phyloP scores from a whole-genome alignment of 2,329 filamentous ascomycete genomes.

The Tolypocladium tundrense region DNA sequence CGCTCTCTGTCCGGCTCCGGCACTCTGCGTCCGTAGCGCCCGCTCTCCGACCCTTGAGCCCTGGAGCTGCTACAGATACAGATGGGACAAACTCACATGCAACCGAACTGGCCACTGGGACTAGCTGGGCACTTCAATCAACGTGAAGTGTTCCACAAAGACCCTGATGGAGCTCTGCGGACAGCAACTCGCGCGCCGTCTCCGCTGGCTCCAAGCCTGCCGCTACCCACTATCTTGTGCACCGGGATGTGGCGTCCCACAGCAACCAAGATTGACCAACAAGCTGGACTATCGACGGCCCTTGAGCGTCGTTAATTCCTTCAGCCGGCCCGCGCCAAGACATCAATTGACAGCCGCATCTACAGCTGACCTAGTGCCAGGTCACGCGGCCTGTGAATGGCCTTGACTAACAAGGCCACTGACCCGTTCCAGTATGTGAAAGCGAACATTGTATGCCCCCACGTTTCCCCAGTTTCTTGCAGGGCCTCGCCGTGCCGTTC shows the following conservation, averaged over 20 bases:
- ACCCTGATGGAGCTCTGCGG: neutral
- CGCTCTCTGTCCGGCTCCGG: neutral
- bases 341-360: neutral
- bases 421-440: too few relatives aligned
- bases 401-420: too few relatives aligned
- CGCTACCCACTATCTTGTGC: too few relatives aligned
- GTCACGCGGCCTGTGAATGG: neutral
- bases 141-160: neutral
- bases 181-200: neutral
- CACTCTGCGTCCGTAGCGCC: too few relatives aligned
- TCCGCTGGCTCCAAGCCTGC: neutral
- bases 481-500: too few relatives aligned
- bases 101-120: neutral
- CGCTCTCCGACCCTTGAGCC: too few relatives aligned
- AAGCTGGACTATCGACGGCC: neutral
- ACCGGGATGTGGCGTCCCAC: too few relatives aligned
- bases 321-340: neutral
- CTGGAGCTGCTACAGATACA: too few relatives aligned
- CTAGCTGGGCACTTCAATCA: neutral
- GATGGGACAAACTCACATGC: neutral
- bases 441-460: too few relatives aligned
- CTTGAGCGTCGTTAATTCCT: neutral
- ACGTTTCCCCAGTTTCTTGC: too few relatives aligned
- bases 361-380: neutral
- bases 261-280: neutral